A percentile compares a stretch with the other conserved stretches of the same genome.
phyloP scores from a whole-genome alignment of 2,329 filamentous ascomycete species.

The Acephala macrosclerotiorum region DNA sequence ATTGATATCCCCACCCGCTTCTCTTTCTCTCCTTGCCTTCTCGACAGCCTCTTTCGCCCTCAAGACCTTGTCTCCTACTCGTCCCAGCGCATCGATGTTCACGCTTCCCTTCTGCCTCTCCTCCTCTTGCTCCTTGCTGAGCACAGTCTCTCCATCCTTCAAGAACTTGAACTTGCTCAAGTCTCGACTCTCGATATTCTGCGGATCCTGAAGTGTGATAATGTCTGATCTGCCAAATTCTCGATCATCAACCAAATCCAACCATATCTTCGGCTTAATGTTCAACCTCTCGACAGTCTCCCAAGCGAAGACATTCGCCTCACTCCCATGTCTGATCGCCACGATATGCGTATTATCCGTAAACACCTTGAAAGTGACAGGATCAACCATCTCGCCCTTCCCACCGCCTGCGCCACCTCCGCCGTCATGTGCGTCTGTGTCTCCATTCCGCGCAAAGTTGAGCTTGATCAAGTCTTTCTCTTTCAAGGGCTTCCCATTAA shows the following conservation, averaged over 20 bases:
- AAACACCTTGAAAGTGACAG: slow-evolving; percentile 96
- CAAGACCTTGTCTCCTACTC: slow-evolving; percentile 80
- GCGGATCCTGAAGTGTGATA: slow-evolving; percentile 94
- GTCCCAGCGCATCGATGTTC: slow-evolving; percentile 82
- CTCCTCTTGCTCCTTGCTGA: slow-evolving; percentile 74
- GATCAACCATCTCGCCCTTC: slow-evolving; percentile 87
- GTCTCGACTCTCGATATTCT: slow-evolving; percentile 84
- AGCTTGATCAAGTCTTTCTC: slow-evolving; percentile 88
- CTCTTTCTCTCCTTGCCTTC: slow-evolving; percentile 79
- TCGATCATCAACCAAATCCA: slow-evolving; percentile 84
- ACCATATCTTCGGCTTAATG: slow-evolving; percentile 96
- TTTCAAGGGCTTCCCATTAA: slow-evolving; percentile 80
- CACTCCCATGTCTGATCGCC: slow-evolving; percentile 78
- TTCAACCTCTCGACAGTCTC: slow-evolving; percentile 96
- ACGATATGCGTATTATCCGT: slow-evolving; percentile 98
- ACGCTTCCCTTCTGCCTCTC: slow-evolving; percentile 73
- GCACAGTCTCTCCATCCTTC: slow-evolving; percentile 76
- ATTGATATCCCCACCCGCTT: slow-evolving; percentile 66
- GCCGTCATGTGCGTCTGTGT: slow-evolving; percentile 58
- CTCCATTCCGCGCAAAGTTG: slow-evolving; percentile 90
- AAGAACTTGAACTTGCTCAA: slow-evolving; percentile 89
- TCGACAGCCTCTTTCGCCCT: slow-evolving; percentile 95
- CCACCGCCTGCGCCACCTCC: slow-evolving; percentile 59
- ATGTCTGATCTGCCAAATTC: slow-evolving; percentile 91
- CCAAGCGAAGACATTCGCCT: slow-evolving; percentile 95